These are phyloP conservation scores for Suhomyces vadensis DNA, from an alignment of 805 yeast genomes.

Conservation along the genomic window DNA sequence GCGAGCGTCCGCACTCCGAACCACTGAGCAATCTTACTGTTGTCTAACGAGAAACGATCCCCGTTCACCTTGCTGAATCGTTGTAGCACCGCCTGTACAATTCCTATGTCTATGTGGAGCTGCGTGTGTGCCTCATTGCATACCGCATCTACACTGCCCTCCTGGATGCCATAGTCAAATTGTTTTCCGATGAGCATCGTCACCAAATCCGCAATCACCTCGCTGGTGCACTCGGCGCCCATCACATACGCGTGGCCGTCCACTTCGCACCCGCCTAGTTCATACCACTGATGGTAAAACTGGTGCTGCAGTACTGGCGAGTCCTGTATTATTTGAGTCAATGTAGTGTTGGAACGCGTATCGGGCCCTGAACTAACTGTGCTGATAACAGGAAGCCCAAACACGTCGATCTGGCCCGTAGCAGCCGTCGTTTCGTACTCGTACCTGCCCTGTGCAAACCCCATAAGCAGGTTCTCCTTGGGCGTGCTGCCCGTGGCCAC, in stretches of 20 bases:
- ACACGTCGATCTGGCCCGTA: slow-evolving; percentile 33
- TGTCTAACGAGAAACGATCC: slow-evolving; percentile 41
- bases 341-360: not conserved
- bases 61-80: slow-evolving; percentile 40
- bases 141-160: slow-evolving; percentile 24
- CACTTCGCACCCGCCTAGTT: slow-evolving; percentile 55
- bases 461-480: slow-evolving; percentile 25
- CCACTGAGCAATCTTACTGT: slow-evolving; percentile 52
- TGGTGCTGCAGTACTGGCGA: slow-evolving; percentile 59
- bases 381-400: slow-evolving; percentile 20
- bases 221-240: slow-evolving; percentile 23
- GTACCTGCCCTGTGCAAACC: slow-evolving; percentile 29
- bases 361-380: not conserved
- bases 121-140: slow-evolving; percentile 5
- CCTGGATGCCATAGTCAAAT: slow-evolving; percentile 18
- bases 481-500: not conserved
- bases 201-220: slow-evolving; percentile 27
- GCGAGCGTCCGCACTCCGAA: slow-evolving; percentile 58
- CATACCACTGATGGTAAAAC: slow-evolving; percentile 54
- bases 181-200: slow-evolving; percentile 27
- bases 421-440: slow-evolving; percentile 35
- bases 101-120: slow-evolving; percentile 17
- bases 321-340: slow-evolving; percentile 32
- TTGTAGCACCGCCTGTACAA: slow-evolving; percentile 51
- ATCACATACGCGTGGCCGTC: slow-evolving; percentile 44